These are phyloP conservation scores for Cercophora newfieldiana DNA, from an alignment of 495 filamentous ascomycete genomes.

Conservation along the genomic window DNA sequence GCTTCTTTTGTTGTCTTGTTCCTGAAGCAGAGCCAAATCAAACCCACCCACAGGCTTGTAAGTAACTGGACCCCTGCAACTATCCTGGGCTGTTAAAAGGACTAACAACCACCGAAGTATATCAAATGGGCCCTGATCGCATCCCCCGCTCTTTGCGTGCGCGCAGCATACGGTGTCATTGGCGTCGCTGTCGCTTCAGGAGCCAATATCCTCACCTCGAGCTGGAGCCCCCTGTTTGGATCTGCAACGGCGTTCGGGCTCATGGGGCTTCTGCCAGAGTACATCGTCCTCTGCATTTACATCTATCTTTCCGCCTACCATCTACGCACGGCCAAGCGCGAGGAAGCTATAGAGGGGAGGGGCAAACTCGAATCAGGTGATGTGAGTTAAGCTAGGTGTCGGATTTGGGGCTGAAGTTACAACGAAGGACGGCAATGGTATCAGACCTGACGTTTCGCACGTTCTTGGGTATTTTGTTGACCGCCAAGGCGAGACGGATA, in stretches of 20 bases:
- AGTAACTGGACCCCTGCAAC: neutral
- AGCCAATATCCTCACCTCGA: neutral
- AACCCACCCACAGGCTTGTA: neutral
- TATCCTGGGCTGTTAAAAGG: neutral
- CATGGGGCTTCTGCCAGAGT: conserved; percentile 4
- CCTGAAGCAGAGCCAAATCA: neutral
- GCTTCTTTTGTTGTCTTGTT: conserved; percentile 1
- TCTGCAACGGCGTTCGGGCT: conserved; percentile 1
- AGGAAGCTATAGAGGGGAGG: neutral
- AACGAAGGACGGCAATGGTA: neutral
- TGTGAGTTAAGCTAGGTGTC: neutral
- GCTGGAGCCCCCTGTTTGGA: conserved; percentile 3
- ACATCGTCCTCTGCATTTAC: neutral
- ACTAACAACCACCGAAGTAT: conserved; percentile 4
- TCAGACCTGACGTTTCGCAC: too few relatives aligned
- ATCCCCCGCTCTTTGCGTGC: neutral
- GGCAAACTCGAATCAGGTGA: neutral
- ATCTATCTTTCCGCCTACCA: neutral
- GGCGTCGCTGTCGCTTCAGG: neutral
- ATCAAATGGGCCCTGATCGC: neutral
- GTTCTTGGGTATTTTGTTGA: too few relatives aligned
- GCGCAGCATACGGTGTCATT: conserved; percentile 2
- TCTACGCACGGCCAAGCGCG: neutral
- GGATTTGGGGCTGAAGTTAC: neutral
- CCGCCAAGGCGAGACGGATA: neutral